Evolutionary conservation across 2,329 filamentous ascomycete genomes (phyloP), one percentile per base, ranked within the genome.

Genomic region (Dactylonectria estremocensis): DNA sequence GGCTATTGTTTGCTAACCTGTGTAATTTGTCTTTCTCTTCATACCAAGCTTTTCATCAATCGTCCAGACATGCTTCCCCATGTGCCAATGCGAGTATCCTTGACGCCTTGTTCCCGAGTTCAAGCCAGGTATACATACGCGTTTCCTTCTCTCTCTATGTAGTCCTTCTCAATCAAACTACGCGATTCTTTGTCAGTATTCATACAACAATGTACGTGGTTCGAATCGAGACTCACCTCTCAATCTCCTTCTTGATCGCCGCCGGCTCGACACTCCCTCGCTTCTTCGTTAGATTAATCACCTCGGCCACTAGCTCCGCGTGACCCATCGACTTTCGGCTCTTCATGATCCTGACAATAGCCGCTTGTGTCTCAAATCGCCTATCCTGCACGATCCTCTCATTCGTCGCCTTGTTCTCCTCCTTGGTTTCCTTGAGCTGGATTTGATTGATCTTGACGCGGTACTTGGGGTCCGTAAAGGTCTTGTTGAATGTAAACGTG

Each of bases 381-480:
- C 96, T 87, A 78, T 99, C 96, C 59, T 93, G 92, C 0, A 91
- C 92, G 5, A 99, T 94, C 49, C 94, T 90, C 80, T 97, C 92
- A 81, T 98, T 95, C 1, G 95, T 98, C 75, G 93, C 94, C 81
- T 95, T 93, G 83, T 98, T 98, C 82, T 99, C 96, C 77, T 95
- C 93, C 76, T 93, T 93, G 1, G 96, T 98, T 83, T 99, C 96
- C 82, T 96, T 97, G 57, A 98, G 88, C 82, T 99, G 96, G 74
- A 99, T 96, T 82, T 98, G 95, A 83, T 98, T 99, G 85, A 99
- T 98, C 85, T 99, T 99, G 83, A 99, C 91, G 64, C 95, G 91
- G 81, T 93, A 93, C 81, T 96, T 97, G 20, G 91, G 88, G 77
- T 98, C 92, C 2, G 84, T 84, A 81, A 99, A 99, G 16, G 80